Conservation (phyloP, 73 alveolate genomes). For the Effrenium voratum region DNA sequence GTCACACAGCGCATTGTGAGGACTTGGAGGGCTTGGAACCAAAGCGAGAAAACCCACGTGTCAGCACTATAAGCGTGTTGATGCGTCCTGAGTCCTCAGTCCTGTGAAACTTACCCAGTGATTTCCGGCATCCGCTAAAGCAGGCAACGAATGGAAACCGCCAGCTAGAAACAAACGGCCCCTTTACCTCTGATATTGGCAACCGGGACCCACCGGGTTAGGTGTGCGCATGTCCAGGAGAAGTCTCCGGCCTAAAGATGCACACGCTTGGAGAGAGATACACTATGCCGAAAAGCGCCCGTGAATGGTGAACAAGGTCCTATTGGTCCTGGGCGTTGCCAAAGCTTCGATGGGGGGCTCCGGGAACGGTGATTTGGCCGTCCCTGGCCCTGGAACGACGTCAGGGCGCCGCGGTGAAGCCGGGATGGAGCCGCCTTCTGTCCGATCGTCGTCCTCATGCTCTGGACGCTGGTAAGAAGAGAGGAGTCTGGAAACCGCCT, state of each 20-base stretch:
- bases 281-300: slow-evolving; percentile 73
- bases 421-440: slow-evolving; percentile 56
- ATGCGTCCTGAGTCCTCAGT: too few species aligned
- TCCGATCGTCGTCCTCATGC: slow-evolving; percentile 75
- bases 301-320: slow-evolving; percentile 52
- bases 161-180: too few species aligned
- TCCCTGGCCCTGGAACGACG: not conserved
- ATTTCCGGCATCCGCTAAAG: too few species aligned
- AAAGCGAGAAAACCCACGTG: too few species aligned
- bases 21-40: too few species aligned
- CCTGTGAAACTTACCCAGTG: too few species aligned
- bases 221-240: too few species aligned
- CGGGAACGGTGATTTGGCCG: slow-evolving; percentile 56
- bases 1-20: too few species aligned
- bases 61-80: too few species aligned
- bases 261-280: slow-evolving; percentile 46
- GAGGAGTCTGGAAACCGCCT: slow-evolving; percentile 68
- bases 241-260: slow-evolving; percentile 22
- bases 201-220: too few species aligned
- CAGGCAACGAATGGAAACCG: too few species aligned
- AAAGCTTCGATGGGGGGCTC: not conserved
- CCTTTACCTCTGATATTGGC: too few species aligned
- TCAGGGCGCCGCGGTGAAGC: slow-evolving; percentile 57
- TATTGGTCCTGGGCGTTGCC: slow-evolving; percentile 50
- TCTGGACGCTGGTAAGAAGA: slow-evolving; percentile 65